Base-by-base conservation (phyloP, 768 basidiomycete genomes). In the Strobilomyces echinocephalus region DNA sequence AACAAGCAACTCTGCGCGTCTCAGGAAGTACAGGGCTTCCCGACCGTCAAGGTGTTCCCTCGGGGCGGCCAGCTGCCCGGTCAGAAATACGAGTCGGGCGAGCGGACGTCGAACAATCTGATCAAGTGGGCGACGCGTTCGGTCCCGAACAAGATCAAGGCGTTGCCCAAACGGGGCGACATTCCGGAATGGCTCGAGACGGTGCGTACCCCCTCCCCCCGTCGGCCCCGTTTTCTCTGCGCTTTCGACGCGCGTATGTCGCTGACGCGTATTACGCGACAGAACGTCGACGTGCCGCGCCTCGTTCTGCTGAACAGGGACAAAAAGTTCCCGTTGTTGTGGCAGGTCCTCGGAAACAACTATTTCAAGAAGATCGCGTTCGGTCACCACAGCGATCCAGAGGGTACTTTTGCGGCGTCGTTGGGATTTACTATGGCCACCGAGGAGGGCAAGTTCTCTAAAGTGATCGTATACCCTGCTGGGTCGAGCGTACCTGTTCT, bases 31-130 rank as follows among this genome's bases (percentile, higher is more conserved):
- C 77, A 94, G 71, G 94, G 94, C 3, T 97, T 94, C 79, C 94
- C 94, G 3, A 97, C 94, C 3, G 76, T 97, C 68, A 97, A 97
- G 75, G 84, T 86, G 2, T 97, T 87, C 73, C 91, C 94, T 11
- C 79, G 87, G 39, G 94, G 93, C 8, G 76, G 73, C 9, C 74
- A 81, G 49, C 66, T 81, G 3, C 75, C 79, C 1, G 77, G 88
- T 1, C 77, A 87, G 56, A 72, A 77, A 18, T 95, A 87, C 64
- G 81, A 90, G 0, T 73, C 74, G 12, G 74, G 76, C 18, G 85
- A 92, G 57, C 81, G 94, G 42, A 87, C 84, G 45, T 81, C 86
- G 2, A 83, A 75, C 30, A 79, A 80, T 8, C 72, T 97, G 63
- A 86, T 85, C 67, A 83, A 89, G 60, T 95, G 82, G 74, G 90